A percentile compares a stretch with the other conserved stretches of the same genome.
phyloP scores from a whole-genome alignment of 352 stramenopile species.

The Phytophthora hibernalis region DNA sequence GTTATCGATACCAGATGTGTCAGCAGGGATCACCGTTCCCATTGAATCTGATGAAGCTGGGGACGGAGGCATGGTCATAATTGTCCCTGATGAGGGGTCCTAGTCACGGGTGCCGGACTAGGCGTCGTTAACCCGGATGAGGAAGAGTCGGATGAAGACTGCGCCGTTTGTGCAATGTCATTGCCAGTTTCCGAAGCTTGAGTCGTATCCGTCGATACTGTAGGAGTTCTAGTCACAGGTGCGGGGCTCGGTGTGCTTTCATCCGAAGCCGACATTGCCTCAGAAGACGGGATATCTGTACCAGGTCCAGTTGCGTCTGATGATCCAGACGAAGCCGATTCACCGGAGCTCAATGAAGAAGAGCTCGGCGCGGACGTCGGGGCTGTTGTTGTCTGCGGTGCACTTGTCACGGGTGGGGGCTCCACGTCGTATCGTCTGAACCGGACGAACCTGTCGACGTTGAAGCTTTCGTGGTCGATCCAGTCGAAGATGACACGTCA shows the following conservation, averaged over 20 bases:
- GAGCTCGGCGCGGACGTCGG: slow-evolving; percentile 18
- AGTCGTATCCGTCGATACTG: slow-evolving; percentile 10
- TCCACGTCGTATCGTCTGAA: slow-evolving; percentile 26
- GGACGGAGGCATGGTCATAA: slow-evolving; percentile 29
- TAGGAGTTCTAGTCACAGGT: slow-evolving; percentile 40
- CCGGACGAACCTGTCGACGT: slow-evolving; percentile 13
- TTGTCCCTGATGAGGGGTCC: slow-evolving; percentile 9
- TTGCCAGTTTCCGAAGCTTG: slow-evolving; percentile 16
- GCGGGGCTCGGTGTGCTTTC: slow-evolving; percentile 37
- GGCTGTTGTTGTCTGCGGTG: slow-evolving; percentile 20
- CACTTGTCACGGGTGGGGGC: slow-evolving; percentile 35
- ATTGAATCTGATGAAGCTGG: slow-evolving; percentile 29
- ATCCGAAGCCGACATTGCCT: slow-evolving; percentile 12
- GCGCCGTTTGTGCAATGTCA: slow-evolving; percentile 24
- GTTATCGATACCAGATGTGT: slow-evolving; percentile 38
- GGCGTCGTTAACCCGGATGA: slow-evolving; percentile 16
- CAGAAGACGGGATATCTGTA: slow-evolving; percentile 5
- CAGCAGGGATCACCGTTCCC: slow-evolving; percentile 41
- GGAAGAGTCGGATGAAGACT: slow-evolving; percentile 16
- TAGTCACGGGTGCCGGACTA: slow-evolving; percentile 32
- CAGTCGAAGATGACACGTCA: slow-evolving; percentile 19
- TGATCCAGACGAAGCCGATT: slow-evolving; percentile 18
- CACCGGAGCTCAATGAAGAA: slow-evolving; percentile 21
- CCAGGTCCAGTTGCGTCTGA: slow-evolving; percentile 16
- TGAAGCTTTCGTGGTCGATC: slow-evolving; percentile 18